Conservation (phyloP, 495 filamentous ascomycete genomes). For the Chaetomidium leptoderma region DNA sequence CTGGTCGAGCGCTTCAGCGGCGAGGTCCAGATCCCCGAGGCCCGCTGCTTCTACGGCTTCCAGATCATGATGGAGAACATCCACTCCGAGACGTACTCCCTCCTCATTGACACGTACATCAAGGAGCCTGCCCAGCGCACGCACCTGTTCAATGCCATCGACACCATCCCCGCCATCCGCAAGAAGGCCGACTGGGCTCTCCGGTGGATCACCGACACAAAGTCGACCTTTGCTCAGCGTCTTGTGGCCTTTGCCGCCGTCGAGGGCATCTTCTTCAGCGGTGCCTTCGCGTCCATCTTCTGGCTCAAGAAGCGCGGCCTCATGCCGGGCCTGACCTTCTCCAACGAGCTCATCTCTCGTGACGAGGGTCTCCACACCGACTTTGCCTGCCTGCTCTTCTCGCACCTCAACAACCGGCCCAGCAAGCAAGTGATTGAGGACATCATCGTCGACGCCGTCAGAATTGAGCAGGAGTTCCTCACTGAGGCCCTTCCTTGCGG, state of each 20-base stretch:
- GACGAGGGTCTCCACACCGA: slow-evolving; percentile 99
- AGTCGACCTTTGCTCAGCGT: slow-evolving; percentile 91
- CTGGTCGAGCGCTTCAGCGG: slow-evolving; percentile 95
- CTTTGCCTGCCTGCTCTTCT: slow-evolving; percentile 95
- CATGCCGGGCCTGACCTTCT: slow-evolving; percentile 98
- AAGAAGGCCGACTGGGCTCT: slow-evolving; percentile 99
- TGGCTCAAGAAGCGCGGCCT: slow-evolving; percentile 99
- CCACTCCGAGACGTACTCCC: slow-evolving; percentile 98
- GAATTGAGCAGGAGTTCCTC: slow-evolving; percentile 96
- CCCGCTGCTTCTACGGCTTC: slow-evolving; percentile 99
- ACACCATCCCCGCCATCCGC: slow-evolving; percentile 89
- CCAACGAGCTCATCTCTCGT: slow-evolving; percentile 98
- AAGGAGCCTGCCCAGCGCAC: slow-evolving; percentile 94
- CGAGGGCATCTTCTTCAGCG: slow-evolving; percentile 99
- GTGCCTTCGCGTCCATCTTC: slow-evolving; percentile 99
- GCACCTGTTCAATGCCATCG: slow-evolving; percentile 96
- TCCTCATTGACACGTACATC: slow-evolving; percentile 99
- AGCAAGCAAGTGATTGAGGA: slow-evolving; percentile 71
- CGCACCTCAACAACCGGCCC: slow-evolving; percentile 87
- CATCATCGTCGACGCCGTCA: slow-evolving; percentile 90
- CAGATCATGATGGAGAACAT: slow-evolving; percentile 99
- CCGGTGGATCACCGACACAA: slow-evolving; percentile 85
- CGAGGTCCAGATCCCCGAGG: slow-evolving; percentile 96
- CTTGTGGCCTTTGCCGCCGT: slow-evolving; percentile 96
- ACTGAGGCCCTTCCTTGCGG: slow-evolving; percentile 89